Evolutionary conservation across 1,139 yeast genomes (phyloP).

Genomic region (Casaregolazyma lundiana): DNA sequence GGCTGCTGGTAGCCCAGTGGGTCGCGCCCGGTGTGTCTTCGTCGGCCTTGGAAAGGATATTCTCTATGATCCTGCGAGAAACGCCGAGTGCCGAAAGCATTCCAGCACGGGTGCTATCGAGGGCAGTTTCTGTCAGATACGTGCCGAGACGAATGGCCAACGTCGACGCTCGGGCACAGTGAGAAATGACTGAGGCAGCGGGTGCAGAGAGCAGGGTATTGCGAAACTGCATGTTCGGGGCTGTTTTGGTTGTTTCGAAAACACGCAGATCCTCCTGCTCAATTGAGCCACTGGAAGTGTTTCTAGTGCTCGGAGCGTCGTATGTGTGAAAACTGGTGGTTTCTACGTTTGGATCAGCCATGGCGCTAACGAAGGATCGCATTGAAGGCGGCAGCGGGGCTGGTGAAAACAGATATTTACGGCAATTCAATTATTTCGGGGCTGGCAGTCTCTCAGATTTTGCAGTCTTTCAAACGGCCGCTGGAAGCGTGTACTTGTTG

Average conservation of each 20-base stretch:
- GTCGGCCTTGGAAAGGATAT: slow-evolving; percentile 28
- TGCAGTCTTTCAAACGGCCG: too few species aligned
- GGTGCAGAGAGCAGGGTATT: slow-evolving; percentile 27
- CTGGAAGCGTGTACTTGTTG: too few species aligned
- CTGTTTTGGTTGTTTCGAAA: background rate
- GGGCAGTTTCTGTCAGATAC: slow-evolving; percentile 25
- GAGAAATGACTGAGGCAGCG: slow-evolving; percentile 28
- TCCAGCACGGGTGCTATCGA: slow-evolving; percentile 29
- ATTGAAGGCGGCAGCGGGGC: too few species aligned
- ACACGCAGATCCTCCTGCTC: background rate
- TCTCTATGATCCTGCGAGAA: slow-evolving; percentile 29
- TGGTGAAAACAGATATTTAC: background rate
- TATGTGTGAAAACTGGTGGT: too few species aligned
- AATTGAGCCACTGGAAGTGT: background rate
- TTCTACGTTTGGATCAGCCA: too few species aligned
- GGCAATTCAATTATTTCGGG: too few species aligned
- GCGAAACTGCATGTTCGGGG: background rate
- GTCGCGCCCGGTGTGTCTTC: slow-evolving; percentile 28
- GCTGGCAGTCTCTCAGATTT: too few species aligned
- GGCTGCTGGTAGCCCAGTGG: slow-evolving; percentile 22
- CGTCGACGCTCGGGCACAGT: slow-evolving; percentile 28
- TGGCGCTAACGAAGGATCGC: too few species aligned
- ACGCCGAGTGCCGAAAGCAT: slow-evolving; percentile 29
- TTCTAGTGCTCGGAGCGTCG: background rate
- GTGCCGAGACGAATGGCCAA: slow-evolving; percentile 29